Conservation (phyloP, 345 rosid genomes). For the Fremontodendron californicum region DNA sequence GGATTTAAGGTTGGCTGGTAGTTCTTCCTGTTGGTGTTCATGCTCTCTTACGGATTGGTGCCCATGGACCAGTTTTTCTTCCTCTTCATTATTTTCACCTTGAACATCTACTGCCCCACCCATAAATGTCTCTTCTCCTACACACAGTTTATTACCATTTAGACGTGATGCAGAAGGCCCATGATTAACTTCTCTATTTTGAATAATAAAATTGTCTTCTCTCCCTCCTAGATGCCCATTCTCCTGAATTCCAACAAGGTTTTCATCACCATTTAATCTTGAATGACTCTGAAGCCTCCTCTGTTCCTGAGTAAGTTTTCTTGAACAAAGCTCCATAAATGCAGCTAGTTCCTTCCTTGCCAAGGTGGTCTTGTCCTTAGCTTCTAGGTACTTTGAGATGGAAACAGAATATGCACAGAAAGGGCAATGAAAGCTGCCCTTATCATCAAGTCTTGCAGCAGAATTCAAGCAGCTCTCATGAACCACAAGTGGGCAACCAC, state of each 20-base stretch:
- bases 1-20: neutral
- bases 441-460: conserved; percentile 31
- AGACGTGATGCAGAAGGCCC: neutral
- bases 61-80: conserved; percentile 6
- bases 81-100: conserved; percentile 18
- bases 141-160: conserved; percentile 5
- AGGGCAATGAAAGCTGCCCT: conserved; percentile 45
- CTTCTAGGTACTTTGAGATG: conserved; percentile 40
- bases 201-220: conserved; percentile 13
- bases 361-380: conserved; percentile 32
- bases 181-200: conserved; percentile 7
- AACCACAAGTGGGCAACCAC: conserved; percentile 43
- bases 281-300: conserved; percentile 12
- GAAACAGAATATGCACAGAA: conserved; percentile 50
- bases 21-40: conserved; percentile 24
- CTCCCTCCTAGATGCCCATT: conserved; percentile 12
- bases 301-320: conserved; percentile 11
- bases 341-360: conserved; percentile 39
- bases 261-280: conserved; percentile 17
- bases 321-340: conserved; percentile 25
- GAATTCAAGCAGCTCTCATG: conserved; percentile 49
- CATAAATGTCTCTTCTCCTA: conserved; percentile 4
- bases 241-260: conserved; percentile 9
- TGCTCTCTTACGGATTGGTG: conserved; percentile 7
- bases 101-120: neutral